Evolutionary conservation across 257 asterid genomes (phyloP).

Genomic region (Nicotiana attenuata): DNA sequence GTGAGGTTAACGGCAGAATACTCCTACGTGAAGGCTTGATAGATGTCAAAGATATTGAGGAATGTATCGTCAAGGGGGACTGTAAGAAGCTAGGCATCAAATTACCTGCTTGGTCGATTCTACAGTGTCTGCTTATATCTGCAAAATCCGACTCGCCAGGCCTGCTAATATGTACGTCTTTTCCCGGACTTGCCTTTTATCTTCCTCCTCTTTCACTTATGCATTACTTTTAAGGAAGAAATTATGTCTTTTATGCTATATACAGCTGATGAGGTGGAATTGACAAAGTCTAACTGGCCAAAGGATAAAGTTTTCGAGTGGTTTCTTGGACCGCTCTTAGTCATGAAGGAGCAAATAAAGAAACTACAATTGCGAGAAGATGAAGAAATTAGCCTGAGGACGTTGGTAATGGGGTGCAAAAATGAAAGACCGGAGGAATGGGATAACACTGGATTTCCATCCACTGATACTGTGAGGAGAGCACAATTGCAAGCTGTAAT

Average conservation of each 20-base stretch:
- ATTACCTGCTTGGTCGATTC: conserved; percentile 79
- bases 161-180: conserved; percentile 53
- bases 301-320: conserved; percentile 74
- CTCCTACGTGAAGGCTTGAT: conserved; percentile 68
- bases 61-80: conserved; percentile 56
- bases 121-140: conserved; percentile 67
- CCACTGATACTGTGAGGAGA: conserved; percentile 58
- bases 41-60: conserved; percentile 61
- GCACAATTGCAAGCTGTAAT: conserved; percentile 81
- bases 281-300: conserved; percentile 58
- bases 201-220: background rate
- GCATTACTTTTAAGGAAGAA: background rate
- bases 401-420: conserved; percentile 42
- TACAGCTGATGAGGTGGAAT: conserved; percentile 65
- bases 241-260: conserved; percentile 2
- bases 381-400: conserved; percentile 61
- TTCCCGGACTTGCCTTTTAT: background rate
- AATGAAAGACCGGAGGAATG: conserved; percentile 74
- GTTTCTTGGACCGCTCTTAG: conserved; percentile 69
- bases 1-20: conserved; percentile 59
- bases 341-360: conserved; percentile 81
- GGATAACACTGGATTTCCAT: conserved; percentile 68
- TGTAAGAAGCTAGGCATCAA: conserved; percentile 72
- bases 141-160: conserved; percentile 61
- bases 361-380: conserved; percentile 45